Base-by-base conservation (phyloP, 2,329 filamentous ascomycete genomes). In the Lasiodiplodia gonubiensis region DNA sequence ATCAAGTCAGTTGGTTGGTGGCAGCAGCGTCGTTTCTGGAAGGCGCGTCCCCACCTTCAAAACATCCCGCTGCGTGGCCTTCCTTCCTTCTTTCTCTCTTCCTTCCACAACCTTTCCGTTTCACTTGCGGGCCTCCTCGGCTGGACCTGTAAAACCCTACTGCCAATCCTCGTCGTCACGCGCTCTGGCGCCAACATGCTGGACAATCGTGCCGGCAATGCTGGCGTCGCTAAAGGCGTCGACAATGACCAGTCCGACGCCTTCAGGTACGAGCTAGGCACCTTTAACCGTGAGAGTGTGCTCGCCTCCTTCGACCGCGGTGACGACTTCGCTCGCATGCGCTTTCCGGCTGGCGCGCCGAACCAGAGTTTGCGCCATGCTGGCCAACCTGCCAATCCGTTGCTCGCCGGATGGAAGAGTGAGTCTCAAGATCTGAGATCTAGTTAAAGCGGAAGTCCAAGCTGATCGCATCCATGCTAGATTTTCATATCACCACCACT, bases 211-310 rank as follows among this genome's bases (percentile, higher is more conserved):
- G 11, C 49, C 30, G n/a, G 59, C 21, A 5, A 46, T 12, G 21
- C 18, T 6, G 14, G 4, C 14, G 33, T 2, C 54, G 35, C 35
- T 27, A 3, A 25, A 8, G n/a, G 7, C 54, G 23, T 59, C 14
- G 64, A 66, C 14, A n/a, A 51, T 21, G 64, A 66, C 25, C 52
- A 66, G 42, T 23, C 42, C 30, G 37, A 49, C 10, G 64, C 64
- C 4, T 66, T 66, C 53, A 27, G 46, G 12, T 25, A 42, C 3
- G 65, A 67, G 27, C 65, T 67, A 2, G 65, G 65, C 10, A 27
- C 46, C 16, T 30, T n/a, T 48, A 52, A 67, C 46, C 65, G 65
- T 27, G 65, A 67, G 33, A 30, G 16, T 2, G 12, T 67, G 4
- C 54, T 67, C 25, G 54, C 65, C 33, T 48, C 65, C 7, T n/a